phyloP scores from a whole-genome alignment of 192 early-diverging fungal species.

The Coemansia sp. region DNA sequence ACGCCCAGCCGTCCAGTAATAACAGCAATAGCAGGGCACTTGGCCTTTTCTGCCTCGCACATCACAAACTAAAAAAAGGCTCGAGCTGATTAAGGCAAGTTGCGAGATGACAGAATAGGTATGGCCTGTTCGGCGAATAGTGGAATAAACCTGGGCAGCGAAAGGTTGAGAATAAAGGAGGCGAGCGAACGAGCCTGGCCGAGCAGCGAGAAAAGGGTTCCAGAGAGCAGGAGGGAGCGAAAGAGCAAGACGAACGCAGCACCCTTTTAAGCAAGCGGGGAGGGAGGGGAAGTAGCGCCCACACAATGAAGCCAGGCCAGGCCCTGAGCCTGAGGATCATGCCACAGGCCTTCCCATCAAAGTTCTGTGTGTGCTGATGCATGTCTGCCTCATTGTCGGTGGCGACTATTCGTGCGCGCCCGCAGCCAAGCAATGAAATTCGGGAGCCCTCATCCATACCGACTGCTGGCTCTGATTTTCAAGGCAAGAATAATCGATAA shows the following conservation, averaged over 20 bases:
- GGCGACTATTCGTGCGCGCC: neutral
- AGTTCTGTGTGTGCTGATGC: constrained; percentile 1
- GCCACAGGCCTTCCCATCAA: neutral
- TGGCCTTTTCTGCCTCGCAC: neutral
- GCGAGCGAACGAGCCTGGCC: neutral
- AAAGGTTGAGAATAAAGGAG: neutral
- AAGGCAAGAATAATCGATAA: neutral
- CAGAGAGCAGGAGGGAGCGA: neutral
- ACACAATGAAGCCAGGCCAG: neutral
- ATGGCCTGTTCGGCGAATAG: neutral
- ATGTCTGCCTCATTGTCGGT: neutral
- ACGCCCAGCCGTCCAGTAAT: constrained; percentile 13
- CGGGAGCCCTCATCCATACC: no score
- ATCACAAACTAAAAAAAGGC: neutral
- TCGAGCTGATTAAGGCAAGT: neutral
- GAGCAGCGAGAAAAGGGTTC: neutral
- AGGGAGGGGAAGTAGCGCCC: neutral
- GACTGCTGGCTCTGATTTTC: neutral
- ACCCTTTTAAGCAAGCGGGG: neutral
- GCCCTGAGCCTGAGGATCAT: neutral
- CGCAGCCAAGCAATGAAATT: no score
- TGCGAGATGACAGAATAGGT: neutral
- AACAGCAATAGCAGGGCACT: neutral
- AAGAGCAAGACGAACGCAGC: neutral
- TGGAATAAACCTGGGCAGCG: neutral